Conservation (phyloP, 1,284 basidiomycete species). For the Gymnopus androsaceus region DNA sequence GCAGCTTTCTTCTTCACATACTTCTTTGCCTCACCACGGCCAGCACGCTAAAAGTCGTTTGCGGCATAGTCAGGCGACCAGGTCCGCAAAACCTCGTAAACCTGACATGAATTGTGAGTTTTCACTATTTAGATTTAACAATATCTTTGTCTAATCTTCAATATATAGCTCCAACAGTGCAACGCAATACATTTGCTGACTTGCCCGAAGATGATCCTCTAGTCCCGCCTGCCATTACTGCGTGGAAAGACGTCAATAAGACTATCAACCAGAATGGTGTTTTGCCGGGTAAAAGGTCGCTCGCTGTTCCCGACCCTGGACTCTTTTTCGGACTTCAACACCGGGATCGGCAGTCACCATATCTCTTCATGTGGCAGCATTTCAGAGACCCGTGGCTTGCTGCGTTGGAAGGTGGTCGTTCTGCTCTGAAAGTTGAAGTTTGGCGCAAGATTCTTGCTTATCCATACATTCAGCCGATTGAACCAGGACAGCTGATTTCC, state of each 20-base stretch:
- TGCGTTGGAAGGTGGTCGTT: not conserved
- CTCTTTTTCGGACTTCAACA: too few relatives aligned
- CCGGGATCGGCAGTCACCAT: too few relatives aligned
- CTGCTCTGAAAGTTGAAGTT: not conserved
- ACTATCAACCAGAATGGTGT: too few relatives aligned
- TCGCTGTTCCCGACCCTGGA: too few relatives aligned
- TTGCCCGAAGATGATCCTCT: not conserved
- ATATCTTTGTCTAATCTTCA: not conserved
- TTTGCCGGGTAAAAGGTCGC: too few relatives aligned
- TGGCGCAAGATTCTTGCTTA: constrained; percentile 10
- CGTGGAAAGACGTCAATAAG: too few relatives aligned
- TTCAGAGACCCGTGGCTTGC: not conserved
- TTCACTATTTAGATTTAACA: not conserved
- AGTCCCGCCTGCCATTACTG: too few relatives aligned
- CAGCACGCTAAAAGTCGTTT: not conserved
- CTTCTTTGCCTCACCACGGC: not conserved
- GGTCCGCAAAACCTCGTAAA: not conserved
- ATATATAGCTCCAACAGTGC: not conserved
- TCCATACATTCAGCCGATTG: not conserved
- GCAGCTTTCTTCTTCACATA: not conserved
- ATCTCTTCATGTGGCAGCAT: too few relatives aligned
- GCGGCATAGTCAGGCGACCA: not conserved
- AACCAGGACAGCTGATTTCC: not conserved
- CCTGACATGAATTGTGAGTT: not conserved
- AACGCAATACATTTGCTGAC: constrained; percentile 1